These are phyloP conservation scores for Globisporangium perplexum DNA, from an alignment of 352 stramenopile species.

Conservation along the genomic window DNA sequence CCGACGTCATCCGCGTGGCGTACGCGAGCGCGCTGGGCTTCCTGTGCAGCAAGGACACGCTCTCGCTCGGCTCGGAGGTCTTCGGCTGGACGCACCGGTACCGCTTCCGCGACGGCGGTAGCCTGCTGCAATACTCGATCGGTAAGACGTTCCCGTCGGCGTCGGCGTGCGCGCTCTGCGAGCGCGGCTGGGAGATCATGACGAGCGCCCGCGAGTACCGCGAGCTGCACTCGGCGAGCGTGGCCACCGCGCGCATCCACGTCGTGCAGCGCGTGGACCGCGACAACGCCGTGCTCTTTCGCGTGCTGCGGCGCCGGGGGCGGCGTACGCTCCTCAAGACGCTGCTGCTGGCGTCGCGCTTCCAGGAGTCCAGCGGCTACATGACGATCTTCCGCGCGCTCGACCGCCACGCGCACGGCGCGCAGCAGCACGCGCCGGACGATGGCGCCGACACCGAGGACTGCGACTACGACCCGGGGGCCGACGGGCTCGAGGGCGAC, in stretches of 20 bases:
- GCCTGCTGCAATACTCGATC: slow-evolving; percentile 30
- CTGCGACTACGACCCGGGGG: not conserved
- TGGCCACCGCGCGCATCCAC: slow-evolving; percentile 22
- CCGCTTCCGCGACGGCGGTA: slow-evolving; percentile 14
- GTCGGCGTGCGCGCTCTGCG: slow-evolving; percentile 18
- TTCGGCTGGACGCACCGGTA: slow-evolving; percentile 35
- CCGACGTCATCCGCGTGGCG: slow-evolving; percentile 29
- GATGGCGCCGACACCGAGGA: not conserved
- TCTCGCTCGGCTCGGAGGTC: slow-evolving; percentile 22
- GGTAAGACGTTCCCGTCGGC: slow-evolving; percentile 25
- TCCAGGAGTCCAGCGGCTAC: slow-evolving; percentile 22
- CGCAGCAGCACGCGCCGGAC: slow-evolving; percentile 16
- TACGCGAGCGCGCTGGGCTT: slow-evolving; percentile 21
- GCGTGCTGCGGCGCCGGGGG: slow-evolving; percentile 20
- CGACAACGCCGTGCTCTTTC: slow-evolving; percentile 31
- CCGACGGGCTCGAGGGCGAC: not conserved
- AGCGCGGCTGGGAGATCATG: slow-evolving; percentile 32
- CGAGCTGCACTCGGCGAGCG: slow-evolving; percentile 24
- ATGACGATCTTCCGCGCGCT: slow-evolving; percentile 34
- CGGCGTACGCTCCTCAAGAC: slow-evolving; percentile 26
- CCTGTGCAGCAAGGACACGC: slow-evolving; percentile 15
- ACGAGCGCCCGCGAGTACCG: slow-evolving; percentile 23
- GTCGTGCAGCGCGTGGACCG: slow-evolving; percentile 26
- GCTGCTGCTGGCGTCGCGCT: slow-evolving; percentile 30
- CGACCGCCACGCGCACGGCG: slow-evolving; percentile 12